Evolutionary conservation across 1,139 yeast species (phyloP).

Genomic region (Debaryomyces fabryi): DNA sequence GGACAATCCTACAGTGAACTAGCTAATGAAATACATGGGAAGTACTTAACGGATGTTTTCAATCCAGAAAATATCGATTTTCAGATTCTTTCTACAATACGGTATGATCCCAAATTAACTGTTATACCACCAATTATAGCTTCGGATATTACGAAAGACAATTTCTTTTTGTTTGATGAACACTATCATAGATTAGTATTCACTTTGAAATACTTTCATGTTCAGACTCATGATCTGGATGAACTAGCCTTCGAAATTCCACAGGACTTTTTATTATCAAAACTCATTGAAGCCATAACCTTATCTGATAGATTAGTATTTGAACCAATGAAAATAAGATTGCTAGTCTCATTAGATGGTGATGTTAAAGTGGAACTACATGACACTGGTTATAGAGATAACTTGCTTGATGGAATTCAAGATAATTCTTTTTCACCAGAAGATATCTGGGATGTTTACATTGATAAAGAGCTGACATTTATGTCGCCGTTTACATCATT

Average conservation of each 20-base stretch:
- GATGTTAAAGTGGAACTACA: constrained; percentile 54
- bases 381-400: constrained; percentile 34
- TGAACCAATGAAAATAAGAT: constrained; percentile 60
- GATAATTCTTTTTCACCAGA: constrained; percentile 15
- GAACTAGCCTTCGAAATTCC: constrained; percentile 38
- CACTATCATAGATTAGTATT: constrained; percentile 64
- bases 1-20: constrained; percentile 9
- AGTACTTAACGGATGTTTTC: constrained; percentile 24
- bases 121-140: constrained; percentile 25
- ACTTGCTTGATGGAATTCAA: constrained; percentile 49
- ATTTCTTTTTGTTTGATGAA: constrained; percentile 64
- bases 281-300: constrained; percentile 47
- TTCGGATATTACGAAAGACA: constrained; percentile 28
- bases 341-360: constrained; percentile 54
- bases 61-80: constrained; percentile 36
- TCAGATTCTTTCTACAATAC: constrained; percentile 63
- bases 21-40: constrained; percentile 17
- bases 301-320: constrained; percentile 27
- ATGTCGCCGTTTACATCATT: constrained; percentile 83
- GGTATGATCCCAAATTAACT: constrained; percentile 67
- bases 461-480: constrained; percentile 56
- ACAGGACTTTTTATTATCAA: constrained; percentile 41
- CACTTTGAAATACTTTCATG: constrained; percentile 56
- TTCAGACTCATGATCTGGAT: constrained; percentile 15
- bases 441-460: constrained; percentile 57